phyloP scores from a whole-genome alignment of 331 rosid genomes.

The Spiraea crenata region DNA sequence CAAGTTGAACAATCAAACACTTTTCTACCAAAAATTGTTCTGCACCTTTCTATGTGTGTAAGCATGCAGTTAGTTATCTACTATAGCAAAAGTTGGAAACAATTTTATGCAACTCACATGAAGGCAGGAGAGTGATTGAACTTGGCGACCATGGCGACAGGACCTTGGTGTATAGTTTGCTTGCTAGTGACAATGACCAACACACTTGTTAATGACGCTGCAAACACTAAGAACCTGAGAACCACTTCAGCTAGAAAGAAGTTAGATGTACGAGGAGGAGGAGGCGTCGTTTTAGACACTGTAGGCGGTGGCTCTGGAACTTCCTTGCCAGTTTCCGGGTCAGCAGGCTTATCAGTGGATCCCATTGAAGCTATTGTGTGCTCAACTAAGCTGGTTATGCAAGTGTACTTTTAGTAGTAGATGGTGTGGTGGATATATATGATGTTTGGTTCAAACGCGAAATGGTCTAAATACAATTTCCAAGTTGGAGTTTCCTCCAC shows the following conservation, averaged over 20 bases:
- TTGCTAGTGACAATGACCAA: conserved; percentile 66
- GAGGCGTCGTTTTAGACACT: not conserved
- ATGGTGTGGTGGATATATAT: conserved; percentile 11
- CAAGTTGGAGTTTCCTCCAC: conserved; percentile 52
- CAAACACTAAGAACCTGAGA: conserved; percentile 65
- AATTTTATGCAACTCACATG: conserved; percentile 43
- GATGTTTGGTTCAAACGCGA: not conserved
- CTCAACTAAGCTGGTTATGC: not conserved
- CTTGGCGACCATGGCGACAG: conserved; percentile 36
- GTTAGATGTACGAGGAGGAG: conserved; percentile 21
- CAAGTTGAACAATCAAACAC: not conserved
- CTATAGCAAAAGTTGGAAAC: too few relatives aligned
- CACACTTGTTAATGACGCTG: conserved; percentile 55
- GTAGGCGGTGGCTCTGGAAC: conserved; percentile 17
- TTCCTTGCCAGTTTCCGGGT: conserved; percentile 39
- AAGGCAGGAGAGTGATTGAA: conserved; percentile 72
- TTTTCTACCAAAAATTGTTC: not conserved
- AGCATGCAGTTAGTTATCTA: too few relatives aligned
- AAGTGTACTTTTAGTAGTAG: not conserved
- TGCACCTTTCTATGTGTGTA: too few relatives aligned
- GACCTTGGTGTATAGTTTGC: conserved; percentile 34
- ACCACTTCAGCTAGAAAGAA: conserved; percentile 31
- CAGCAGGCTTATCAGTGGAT: conserved; percentile 45
- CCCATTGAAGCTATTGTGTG: conserved; percentile 42
- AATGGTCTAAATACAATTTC: not conserved